Conservation (phyloP, 2,329 filamentous ascomycete genomes). For the Elsinoe australis region DNA sequence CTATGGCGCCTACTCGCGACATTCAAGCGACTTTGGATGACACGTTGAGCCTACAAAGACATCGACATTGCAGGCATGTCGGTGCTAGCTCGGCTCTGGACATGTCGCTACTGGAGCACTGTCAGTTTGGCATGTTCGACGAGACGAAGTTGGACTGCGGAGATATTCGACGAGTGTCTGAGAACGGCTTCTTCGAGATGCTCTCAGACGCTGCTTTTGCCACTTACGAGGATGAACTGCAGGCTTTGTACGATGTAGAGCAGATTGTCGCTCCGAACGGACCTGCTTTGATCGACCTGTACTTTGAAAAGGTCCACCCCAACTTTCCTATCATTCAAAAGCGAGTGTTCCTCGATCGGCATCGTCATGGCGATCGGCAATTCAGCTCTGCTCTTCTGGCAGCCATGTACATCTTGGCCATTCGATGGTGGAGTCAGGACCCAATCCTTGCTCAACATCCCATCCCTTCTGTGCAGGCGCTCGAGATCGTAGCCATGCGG, state of each 20-base stretch:
- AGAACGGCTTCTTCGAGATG: slow-evolving; percentile 71
- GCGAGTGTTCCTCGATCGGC: slow-evolving; percentile 69
- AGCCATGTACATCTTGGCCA: slow-evolving; percentile 73
- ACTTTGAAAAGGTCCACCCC: slow-evolving; percentile 73
- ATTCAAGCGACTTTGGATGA: slow-evolving; percentile 31
- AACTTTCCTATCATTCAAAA: slow-evolving; percentile 78
- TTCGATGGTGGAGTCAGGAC: slow-evolving; percentile 80
- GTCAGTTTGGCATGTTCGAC: slow-evolving; percentile 71
- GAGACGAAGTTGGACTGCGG: slow-evolving; percentile 62
- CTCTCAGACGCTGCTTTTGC: slow-evolving; percentile 66
- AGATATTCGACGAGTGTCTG: slow-evolving; percentile 64
- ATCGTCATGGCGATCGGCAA: slow-evolving; percentile 62
- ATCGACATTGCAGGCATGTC: slow-evolving; percentile 76
- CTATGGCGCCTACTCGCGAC: neutral
- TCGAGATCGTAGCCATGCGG: slow-evolving; percentile 66
- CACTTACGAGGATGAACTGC: slow-evolving; percentile 60
- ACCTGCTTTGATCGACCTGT: slow-evolving; percentile 68
- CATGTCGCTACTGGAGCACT: slow-evolving; percentile 72
- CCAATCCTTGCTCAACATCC: slow-evolving; percentile 56
- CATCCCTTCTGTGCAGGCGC: slow-evolving; percentile 62
- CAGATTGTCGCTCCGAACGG: slow-evolving; percentile 68
- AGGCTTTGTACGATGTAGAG: slow-evolving; percentile 66
- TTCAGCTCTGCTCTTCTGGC: slow-evolving; percentile 71
- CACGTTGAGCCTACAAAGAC: slow-evolving; percentile 62
- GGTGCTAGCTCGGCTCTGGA: slow-evolving; percentile 78